Evolutionary conservation across 176 grass and related monocot species (phyloP), one percentile per base, ranked within the genome.

Genomic region (Poa annua): DNA sequence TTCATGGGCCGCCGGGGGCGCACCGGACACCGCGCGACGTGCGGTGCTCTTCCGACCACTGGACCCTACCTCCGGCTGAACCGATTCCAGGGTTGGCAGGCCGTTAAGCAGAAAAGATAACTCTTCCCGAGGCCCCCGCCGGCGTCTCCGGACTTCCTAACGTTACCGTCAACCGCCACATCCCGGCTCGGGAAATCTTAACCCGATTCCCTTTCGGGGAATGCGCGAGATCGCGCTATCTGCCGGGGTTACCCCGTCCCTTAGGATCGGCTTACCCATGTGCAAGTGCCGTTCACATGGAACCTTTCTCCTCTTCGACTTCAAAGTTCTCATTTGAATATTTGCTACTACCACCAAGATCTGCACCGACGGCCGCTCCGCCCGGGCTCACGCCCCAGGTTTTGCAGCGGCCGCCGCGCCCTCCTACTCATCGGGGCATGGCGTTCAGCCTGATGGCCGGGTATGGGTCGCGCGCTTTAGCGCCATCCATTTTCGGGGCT

Each of bases 271-370:
- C 80, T 90, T 79, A 90, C 88, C 84, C 84, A 87, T 90, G 84
- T 88, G 89, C 81, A 85, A 88, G 89, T n/a, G n/a, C n/a, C n/a
- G n/a, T n/a, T n/a, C n/a, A n/a, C n/a, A n/a, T n/a, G n/a, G n/a
- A n/a, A n/a, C n/a, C n/a, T n/a, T n/a, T n/a, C n/a, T n/a, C n/a
- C n/a, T n/a, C n/a, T n/a, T n/a, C n/a, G n/a, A n/a, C 83, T 92
- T 89, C 84, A 89, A 92, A 92, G 79, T 92, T 92, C 90, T 89
- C 83, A 88, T 92, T 92, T 92, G 86, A 92, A 92, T 92, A 88
- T 92, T 88, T 88, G 85, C 81, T 88, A 91, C 89, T 92, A 87
- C 91, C 87, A 92, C 84, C 87, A 81, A 89, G 87, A 85, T 89
- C 67, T 53, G 87, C 84, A 90, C 83, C 63, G 78, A 86, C 71